Base-by-base conservation (phyloP, 2,329 filamentous ascomycete genomes). In the Cordyceps fumosorosea region DNA sequence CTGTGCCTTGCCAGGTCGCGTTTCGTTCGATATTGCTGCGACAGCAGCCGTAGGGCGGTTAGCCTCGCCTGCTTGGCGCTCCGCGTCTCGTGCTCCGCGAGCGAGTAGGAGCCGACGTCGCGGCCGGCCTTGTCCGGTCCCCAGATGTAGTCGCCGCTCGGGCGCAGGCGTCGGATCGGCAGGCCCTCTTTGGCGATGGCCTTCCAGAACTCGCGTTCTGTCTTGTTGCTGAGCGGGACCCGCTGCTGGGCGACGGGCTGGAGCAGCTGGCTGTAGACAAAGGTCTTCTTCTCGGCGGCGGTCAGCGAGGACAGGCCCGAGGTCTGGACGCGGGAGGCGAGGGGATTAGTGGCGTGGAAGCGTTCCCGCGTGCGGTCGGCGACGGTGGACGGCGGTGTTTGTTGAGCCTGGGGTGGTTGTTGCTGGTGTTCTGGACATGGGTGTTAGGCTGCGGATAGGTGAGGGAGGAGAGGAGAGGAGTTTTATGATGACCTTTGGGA, bases 171-270 rank as follows among this genome's bases (percentile, higher is more conserved):
- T 44, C 82, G 80, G 56, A 81, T 72, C 5, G 82, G 80, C 16
- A 84, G 74, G 62, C 73, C 77, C 54, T 80, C 76, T 66, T 85
- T 83, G 69, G 77, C 78, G 65, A 84, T 75, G 53, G 76, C 74
- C 71, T 82, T 83, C 83, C 83, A 86, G 69, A 82, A 79, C 67
- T 85, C 83, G 68, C 80, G 79, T 68, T 84, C 79, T 29, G 79
- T 72, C 71, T 84, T 84, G 70, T 76, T 72, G 64, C 72, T 74
- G 40, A 75, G 70, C 50, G 68, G 64, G 4, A 78, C 66, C 12
- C 67, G 68, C 56, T 70, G 72, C 63, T 74, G 70, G 51, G 73
- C 74, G 44, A 77, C 74, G 52, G 75, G 75, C 50, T 74, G 74
- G 47, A 83, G 74, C 62, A 81, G 77, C 65, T 78, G 75, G 20